Evolutionary conservation across 2,329 filamentous ascomycete species (phyloP).

Genomic region (Penicillium sp.): DNA sequence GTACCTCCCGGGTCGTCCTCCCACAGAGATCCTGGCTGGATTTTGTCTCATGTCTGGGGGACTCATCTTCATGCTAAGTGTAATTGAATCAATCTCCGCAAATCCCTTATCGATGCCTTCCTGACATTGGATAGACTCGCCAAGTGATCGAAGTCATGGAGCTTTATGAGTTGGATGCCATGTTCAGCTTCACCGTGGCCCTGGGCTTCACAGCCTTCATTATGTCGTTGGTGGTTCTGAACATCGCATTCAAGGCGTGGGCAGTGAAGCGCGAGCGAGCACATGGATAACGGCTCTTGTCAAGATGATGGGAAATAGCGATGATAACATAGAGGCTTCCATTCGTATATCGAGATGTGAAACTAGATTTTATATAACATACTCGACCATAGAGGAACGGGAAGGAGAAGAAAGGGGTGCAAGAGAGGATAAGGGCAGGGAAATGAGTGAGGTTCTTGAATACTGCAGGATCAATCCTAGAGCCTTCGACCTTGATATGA

Average conservation of each 20-base stretch:
- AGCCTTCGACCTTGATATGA: too few species aligned
- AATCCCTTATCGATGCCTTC: background rate
- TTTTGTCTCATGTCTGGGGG: constrained; percentile 89
- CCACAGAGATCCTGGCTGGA: constrained; percentile 80
- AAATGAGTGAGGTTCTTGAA: too few species aligned
- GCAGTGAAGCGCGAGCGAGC: constrained; percentile 54
- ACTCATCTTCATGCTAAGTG: constrained; percentile 87
- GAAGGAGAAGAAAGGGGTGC: too few species aligned
- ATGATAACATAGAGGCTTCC: too few species aligned
- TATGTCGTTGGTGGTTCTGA: constrained; percentile 79
- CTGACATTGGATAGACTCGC: constrained; percentile 55
- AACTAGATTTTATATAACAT: too few species aligned
- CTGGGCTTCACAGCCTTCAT: constrained; percentile 80
- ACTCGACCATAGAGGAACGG: too few species aligned
- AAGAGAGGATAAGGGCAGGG: too few species aligned
- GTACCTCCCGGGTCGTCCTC: constrained; percentile 77
- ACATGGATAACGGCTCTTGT: too few species aligned
- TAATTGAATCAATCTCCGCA: constrained; percentile 38
- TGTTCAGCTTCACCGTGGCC: constrained; percentile 88
- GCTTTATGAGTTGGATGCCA: constrained; percentile 74
- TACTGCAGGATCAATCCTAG: too few species aligned
- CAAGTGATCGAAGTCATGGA: constrained; percentile 79
- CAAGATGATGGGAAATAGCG: too few species aligned
- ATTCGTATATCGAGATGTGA: too few species aligned
- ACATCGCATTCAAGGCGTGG: constrained; percentile 86